A percentile compares a stretch with the other conserved stretches of the same genome.
phyloP scores from a whole-genome alignment of 1,284 basidiomycete species.

The Cutaneotrichosporon sp. region DNA sequence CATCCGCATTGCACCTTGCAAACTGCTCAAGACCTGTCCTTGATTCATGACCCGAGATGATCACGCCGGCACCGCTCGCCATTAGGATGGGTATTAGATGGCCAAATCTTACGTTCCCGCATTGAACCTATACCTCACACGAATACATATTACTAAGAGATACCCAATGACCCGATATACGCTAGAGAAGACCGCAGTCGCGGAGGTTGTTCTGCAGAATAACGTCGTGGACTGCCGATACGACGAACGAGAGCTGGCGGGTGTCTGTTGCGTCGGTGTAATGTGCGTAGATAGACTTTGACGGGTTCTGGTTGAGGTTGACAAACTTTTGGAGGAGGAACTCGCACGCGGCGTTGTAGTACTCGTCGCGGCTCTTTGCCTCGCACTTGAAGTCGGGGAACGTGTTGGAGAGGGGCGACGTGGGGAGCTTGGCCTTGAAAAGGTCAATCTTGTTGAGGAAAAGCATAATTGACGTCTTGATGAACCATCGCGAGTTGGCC shows the following conservation, averaged over 20 bases:
- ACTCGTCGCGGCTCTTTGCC: conserved; percentile 55
- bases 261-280: conserved; percentile 54
- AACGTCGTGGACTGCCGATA: conserved; percentile 6
- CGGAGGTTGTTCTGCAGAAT: conserved; percentile 43
- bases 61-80: too few species aligned
- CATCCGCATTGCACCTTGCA: too few species aligned
- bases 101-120: too few species aligned
- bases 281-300: conserved; percentile 51
- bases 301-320: conserved; percentile 74
- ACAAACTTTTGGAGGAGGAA: conserved; percentile 84
- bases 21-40: too few species aligned
- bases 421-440: conserved; percentile 86
- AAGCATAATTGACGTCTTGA: conserved; percentile 48
- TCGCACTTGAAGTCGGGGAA: conserved; percentile 77
- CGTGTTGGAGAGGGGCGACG: conserved; percentile 78
- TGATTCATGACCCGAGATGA: too few species aligned
- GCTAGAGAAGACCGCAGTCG: conserved; percentile 47
- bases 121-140: too few species aligned
- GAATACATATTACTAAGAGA: too few species aligned
- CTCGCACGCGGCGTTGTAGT: conserved; percentile 80
- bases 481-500: conserved; percentile 71
- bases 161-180: too few species aligned
- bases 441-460: conserved; percentile 97
- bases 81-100: too few species aligned
- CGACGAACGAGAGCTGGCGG: conserved; percentile 53